Evolutionary conservation across 139 green algal species (phyloP).

Genomic region (Volvox africanus): DNA sequence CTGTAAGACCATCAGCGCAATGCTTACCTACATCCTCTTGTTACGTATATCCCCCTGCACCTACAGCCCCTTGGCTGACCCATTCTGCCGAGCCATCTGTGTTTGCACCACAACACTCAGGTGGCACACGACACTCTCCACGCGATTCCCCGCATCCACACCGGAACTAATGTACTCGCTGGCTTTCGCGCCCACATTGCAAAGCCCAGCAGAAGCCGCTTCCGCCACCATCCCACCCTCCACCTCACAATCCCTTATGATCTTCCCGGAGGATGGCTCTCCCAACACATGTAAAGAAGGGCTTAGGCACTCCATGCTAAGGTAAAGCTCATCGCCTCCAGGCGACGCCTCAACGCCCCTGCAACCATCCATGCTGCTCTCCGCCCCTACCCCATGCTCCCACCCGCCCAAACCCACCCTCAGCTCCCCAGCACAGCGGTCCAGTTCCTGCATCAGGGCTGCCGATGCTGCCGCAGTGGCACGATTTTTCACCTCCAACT

Average conservation of each 20-base stretch:
- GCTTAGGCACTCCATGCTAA: too few relatives aligned
- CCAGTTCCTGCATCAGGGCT: background rate
- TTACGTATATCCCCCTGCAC: too few relatives aligned
- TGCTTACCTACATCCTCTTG: too few relatives aligned
- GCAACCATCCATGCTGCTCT: background rate
- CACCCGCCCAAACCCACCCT: conserved; percentile 9
- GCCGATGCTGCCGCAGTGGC: background rate
- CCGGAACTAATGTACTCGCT: too few relatives aligned
- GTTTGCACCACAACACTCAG: too few relatives aligned
- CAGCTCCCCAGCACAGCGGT: conserved; percentile 3
- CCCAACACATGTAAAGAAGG: background rate
- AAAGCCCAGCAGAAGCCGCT: background rate
- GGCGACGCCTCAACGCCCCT: background rate
- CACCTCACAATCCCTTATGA: background rate
- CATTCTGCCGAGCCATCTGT: too few relatives aligned
- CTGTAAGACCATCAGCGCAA: too few relatives aligned
- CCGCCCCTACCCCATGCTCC: background rate
- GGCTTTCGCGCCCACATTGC: background rate
- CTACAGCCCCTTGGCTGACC: too few relatives aligned
- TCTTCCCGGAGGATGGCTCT: background rate
- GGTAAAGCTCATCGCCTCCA: background rate
- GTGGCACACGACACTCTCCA: too few relatives aligned
- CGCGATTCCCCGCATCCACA: too few relatives aligned
- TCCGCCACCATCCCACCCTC: background rate
- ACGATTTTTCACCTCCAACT: background rate